Base-by-base conservation (phyloP, 228 moss, liverwort and hornwort species). In the Sphagnum magellanicum region DNA sequence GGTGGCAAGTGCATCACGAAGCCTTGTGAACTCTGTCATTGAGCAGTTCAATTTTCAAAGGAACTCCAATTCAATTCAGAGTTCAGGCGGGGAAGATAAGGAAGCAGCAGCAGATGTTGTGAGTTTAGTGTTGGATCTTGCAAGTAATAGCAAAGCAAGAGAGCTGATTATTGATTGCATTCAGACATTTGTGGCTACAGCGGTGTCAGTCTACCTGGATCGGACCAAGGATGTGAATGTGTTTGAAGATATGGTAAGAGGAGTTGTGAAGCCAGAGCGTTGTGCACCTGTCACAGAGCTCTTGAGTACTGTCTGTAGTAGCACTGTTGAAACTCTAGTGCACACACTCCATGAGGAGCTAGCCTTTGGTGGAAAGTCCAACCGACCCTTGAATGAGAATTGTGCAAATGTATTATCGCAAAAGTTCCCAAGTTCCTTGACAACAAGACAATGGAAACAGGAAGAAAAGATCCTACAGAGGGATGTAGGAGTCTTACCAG, bases 1-100 rank as follows among this genome's bases (percentile, higher is more conserved):
- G 32, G 98, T 98, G 69, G 94, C 89, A 48, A 89, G 94, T 80
- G 98, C 92, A 59, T 84, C 94, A 16, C 90, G 94, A 60, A 90
- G 92, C 74, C 77, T 94, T 58, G 90, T 90, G 63, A 71, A 76
- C 49, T 90, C 94, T 50, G 75, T 94, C 51, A 70, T 94, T 16
- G 89, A 98, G 79, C 81, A 80, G 63, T 50, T 81, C 10, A 80
- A 74, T 61, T 47, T 74, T 64, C 55, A 8, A 8, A 55, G 12
- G 55, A 8, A 55, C 8, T 12, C 55, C 55, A 55, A 55, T 32
- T 32, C 3, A 12, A 55, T 8, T 8, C 55, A 55, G 55, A 55
- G 55, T 32, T 55, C 55, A 8, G 53, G 66, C 74, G 65, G 61
- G 71, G 71, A 50, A 66, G 67, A 63, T 53, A 69, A 61, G 73